A percentile compares a stretch with the other conserved stretches of the same genome.
phyloP scores from a whole-genome alignment of 306 rosid genomes.

The Neltuma alba region DNA sequence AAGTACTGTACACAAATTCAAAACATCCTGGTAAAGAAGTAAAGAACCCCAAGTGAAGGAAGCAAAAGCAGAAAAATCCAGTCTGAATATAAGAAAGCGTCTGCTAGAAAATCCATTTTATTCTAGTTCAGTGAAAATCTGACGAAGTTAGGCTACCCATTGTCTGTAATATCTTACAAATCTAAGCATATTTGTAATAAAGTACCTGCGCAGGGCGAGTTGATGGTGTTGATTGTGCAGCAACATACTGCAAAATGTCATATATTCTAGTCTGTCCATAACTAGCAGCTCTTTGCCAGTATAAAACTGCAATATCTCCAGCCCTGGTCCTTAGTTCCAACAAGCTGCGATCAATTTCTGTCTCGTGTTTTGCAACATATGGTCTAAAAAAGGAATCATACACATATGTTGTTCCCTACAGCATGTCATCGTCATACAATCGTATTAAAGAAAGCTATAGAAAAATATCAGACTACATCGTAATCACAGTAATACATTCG shows the following conservation, averaged over 20 bases:
- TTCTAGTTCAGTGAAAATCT: constrained; percentile 11
- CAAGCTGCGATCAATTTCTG: constrained; percentile 85
- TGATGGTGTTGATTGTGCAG: constrained; percentile 79
- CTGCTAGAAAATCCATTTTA: neutral
- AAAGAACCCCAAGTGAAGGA: neutral
- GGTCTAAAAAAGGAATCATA: constrained; percentile 95
- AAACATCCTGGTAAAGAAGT: constrained; percentile 6
- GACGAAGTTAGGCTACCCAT: neutral
- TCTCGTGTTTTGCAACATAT: constrained; percentile 88
- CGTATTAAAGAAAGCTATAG: constrained; percentile 18
- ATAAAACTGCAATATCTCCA: constrained; percentile 67
- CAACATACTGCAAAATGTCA: constrained; percentile 79
- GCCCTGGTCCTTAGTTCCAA: constrained; percentile 87
- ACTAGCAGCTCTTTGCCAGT: constrained; percentile 88
- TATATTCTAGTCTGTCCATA: constrained; percentile 84
- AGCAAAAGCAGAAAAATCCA: constrained; percentile 19
- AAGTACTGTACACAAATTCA: neutral
- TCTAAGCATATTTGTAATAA: constrained; percentile 15
- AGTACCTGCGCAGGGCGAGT: constrained; percentile 83
- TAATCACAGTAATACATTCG: neutral
- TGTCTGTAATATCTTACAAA: constrained; percentile 23
- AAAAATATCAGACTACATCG: constrained; percentile 28
- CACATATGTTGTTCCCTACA: constrained; percentile 85
- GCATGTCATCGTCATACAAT: constrained; percentile 28
- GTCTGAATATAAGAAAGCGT: neutral